Conservation (phyloP, 768 basidiomycete species). For the Phylloporus rhodoxanthus region DNA sequence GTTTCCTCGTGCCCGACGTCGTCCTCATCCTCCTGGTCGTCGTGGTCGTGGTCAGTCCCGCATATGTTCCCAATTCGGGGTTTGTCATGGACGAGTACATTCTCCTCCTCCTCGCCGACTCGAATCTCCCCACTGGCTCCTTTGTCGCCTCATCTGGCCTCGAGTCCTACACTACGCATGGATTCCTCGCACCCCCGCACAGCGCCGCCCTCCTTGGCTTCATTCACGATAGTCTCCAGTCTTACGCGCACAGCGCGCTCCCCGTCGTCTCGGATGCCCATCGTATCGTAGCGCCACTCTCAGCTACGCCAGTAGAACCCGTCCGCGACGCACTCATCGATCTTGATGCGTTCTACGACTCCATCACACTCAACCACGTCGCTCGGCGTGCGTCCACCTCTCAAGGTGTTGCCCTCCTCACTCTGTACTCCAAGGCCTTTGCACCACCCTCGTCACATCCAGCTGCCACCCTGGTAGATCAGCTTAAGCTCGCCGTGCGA, state of each 20-base stretch:
- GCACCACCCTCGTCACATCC: constrained; percentile 40
- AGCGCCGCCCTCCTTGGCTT: constrained; percentile 44
- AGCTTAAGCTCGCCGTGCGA: constrained; percentile 63
- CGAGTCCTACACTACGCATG: constrained; percentile 86
- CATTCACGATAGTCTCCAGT: constrained; percentile 63
- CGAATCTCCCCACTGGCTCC: constrained; percentile 93
- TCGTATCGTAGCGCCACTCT: constrained; percentile 25
- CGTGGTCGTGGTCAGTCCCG: neutral
- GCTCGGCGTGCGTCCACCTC: constrained; percentile 80
- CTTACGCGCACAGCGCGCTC: constrained; percentile 72
- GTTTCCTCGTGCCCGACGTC: neutral
- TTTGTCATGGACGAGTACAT: constrained; percentile 44
- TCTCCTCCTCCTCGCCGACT: constrained; percentile 77
- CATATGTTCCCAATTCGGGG: neutral
- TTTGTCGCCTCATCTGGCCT: constrained; percentile 94
- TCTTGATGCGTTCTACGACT: constrained; percentile 76
- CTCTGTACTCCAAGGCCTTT: constrained; percentile 80
- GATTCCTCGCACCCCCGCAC: constrained; percentile 43
- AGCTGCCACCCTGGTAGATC: constrained; percentile 45
- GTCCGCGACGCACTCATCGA: constrained; percentile 34
- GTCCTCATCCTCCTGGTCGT: constrained; percentile 5
- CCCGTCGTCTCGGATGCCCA: constrained; percentile 78
- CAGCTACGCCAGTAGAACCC: constrained; percentile 9
- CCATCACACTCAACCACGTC: constrained; percentile 87
- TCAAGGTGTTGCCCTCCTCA: constrained; percentile 89